These are phyloP conservation scores for Colletotrichum tropicale DNA, from an alignment of 2,329 filamentous ascomycete species.

Conservation along the genomic window DNA sequence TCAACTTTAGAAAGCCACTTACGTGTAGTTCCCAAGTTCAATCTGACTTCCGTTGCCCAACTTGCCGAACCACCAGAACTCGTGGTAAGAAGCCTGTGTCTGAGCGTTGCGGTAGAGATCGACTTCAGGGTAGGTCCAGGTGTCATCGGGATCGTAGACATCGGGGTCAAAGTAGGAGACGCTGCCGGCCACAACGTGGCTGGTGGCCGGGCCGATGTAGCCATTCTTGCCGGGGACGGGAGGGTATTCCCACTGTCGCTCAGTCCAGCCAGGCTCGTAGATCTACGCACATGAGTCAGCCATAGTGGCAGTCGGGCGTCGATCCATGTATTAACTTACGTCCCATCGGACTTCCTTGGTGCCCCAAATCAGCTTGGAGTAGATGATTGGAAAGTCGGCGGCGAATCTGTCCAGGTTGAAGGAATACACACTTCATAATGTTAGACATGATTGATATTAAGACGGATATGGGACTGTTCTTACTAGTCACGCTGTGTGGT, in stretches of 20 bases:
- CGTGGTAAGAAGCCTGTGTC: not conserved
- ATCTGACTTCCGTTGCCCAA: constrained; percentile 17
- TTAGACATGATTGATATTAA: not conserved
- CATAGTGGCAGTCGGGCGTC: not conserved
- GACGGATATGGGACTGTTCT: not conserved
- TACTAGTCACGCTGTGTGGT: constrained; percentile 4
- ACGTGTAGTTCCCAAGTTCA: constrained; percentile 16
- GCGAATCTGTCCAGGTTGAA: constrained; percentile 18
- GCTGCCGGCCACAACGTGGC: constrained; percentile 32
- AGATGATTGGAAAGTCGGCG: constrained; percentile 23
- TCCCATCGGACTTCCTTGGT: constrained; percentile 23
- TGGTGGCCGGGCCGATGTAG: constrained; percentile 45
- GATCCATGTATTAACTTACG: not conserved
- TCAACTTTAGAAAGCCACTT: not conserved
- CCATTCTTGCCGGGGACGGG: constrained; percentile 38
- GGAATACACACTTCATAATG: not conserved
- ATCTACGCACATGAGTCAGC: constrained; percentile 26
- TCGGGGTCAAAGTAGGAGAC: constrained; percentile 32
- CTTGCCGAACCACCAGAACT: constrained; percentile 21
- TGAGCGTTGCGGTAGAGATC: constrained; percentile 27
- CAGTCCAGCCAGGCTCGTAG: constrained; percentile 41
- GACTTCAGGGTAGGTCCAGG: constrained; percentile 37
- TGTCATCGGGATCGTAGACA: constrained; percentile 39
- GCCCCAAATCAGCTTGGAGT: constrained; percentile 21
- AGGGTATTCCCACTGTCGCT: constrained; percentile 45